Conservation (phyloP, 169 alveolate species). For the Pseudocohnilembus persalinus region DNA sequence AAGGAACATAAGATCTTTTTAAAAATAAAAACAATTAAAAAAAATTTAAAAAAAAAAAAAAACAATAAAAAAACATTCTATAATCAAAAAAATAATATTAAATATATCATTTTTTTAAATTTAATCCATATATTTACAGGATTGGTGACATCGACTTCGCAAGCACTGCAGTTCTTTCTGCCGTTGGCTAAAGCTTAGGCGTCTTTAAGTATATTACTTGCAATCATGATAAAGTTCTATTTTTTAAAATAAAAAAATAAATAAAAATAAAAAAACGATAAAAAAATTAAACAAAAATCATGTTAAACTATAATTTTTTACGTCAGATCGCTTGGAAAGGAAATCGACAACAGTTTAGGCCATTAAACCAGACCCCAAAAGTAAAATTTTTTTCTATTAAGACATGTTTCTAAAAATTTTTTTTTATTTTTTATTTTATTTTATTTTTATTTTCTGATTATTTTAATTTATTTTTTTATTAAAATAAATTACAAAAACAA, state of each 20-base stretch:
- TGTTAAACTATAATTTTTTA: conserved; percentile 2
- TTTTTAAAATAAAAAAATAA: background rate
- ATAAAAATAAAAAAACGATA: too few relatives aligned
- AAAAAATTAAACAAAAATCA: too few relatives aligned
- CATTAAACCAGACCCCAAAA: conserved; percentile 62
- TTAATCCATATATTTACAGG: background rate
- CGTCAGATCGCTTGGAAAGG: conserved; percentile 37
- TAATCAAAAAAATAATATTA: background rate
- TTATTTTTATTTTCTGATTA: too few relatives aligned
- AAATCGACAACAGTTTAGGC: conserved; percentile 59
- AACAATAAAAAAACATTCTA: background rate
- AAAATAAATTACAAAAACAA: too few relatives aligned
- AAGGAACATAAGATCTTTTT: conserved; percentile 62
- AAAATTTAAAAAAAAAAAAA: background rate
- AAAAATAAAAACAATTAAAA: conserved; percentile 25
- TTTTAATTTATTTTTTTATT: too few relatives aligned
- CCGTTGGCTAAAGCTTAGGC: background rate
- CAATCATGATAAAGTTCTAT: conserved; percentile 40
- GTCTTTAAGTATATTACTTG: background rate
- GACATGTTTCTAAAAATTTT: too few relatives aligned
- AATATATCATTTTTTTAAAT: too few relatives aligned
- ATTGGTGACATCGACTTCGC: background rate
- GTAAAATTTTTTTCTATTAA: conserved; percentile 29
- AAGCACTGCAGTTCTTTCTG: background rate
- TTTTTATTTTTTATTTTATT: too few relatives aligned